These are phyloP conservation scores for Neodidymelliopsis sp. DNA, from an alignment of 2,329 filamentous ascomycete genomes.

Conservation along the genomic window DNA sequence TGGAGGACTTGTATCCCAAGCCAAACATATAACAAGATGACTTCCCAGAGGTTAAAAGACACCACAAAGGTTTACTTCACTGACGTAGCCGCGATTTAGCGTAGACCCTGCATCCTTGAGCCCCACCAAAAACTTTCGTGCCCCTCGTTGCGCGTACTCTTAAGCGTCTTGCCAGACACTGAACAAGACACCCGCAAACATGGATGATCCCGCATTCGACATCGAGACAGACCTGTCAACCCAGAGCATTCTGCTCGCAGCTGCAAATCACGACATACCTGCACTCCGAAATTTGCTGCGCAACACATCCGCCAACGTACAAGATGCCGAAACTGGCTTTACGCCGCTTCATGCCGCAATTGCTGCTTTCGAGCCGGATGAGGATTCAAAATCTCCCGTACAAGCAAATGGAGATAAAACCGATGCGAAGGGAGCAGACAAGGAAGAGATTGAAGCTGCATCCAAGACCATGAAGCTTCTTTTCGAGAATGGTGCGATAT, in stretches of 20 bases:
- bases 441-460: constrained; percentile 60
- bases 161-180: too few relatives aligned
- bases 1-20: too few relatives aligned
- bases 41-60: too few relatives aligned
- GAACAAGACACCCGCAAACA: constrained; percentile 15
- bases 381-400: constrained; percentile 45
- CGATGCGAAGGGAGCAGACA: constrained; percentile 39
- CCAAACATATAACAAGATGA: too few relatives aligned
- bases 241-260: constrained; percentile 70
- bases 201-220: constrained; percentile 46
- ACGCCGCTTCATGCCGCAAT: constrained; percentile 91
- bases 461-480: constrained; percentile 76
- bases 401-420: constrained; percentile 32
- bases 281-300: constrained; percentile 74
- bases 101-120: constrained; percentile 11
- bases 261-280: constrained; percentile 71
- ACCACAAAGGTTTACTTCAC: too few relatives aligned
- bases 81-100: neutral
- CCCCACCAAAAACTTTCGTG: constrained; percentile 16
- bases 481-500: constrained; percentile 89
- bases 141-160: constrained; percentile 1
- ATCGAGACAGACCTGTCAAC: constrained; percentile 54
- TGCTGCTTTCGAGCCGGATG: constrained; percentile 62
- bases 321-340: constrained; percentile 84
- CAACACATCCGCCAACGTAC: constrained; percentile 71